These are phyloP conservation scores for Sporothrix pseudoabietina DNA, from an alignment of 2,329 filamentous ascomycete genomes.

Conservation along the genomic window DNA sequence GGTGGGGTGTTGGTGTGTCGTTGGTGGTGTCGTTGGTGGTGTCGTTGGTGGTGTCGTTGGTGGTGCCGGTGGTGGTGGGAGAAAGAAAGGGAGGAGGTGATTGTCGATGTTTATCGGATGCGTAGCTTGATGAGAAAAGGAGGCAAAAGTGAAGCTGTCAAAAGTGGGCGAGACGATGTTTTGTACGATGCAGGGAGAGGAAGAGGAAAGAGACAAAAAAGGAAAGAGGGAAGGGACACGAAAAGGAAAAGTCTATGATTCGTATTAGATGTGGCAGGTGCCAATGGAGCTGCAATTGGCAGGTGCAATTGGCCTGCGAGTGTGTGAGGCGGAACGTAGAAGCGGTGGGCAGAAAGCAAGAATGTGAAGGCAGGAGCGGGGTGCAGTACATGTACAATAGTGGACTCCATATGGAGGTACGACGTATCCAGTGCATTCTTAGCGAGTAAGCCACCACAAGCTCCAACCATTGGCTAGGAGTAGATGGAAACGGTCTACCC, in stretches of 20 bases:
- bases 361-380: not conserved
- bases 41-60: not conserved
- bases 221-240: conserved; percentile 1
- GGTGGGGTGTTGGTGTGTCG: not conserved
- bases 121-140: not conserved
- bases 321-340: not conserved
- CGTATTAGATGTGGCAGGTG: not conserved
- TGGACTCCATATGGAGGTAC: not conserved
- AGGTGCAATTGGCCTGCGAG: conserved; percentile 24
- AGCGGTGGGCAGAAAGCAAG: conserved; percentile 21
- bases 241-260: conserved; percentile 10
- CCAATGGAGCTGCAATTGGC: conserved; percentile 7
- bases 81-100: not conserved
- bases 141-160: not conserved
- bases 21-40: not conserved
- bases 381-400: not conserved
- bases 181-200: not conserved
- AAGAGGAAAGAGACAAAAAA: not conserved
- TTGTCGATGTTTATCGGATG: not conserved
- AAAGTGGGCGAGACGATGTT: not conserved
- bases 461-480: conserved; percentile 27
- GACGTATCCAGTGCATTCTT: not conserved
- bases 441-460: conserved; percentile 28
- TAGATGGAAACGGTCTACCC: not conserved
- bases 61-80: not conserved